Evolutionary conservation across 805 yeast species (phyloP), one percentile per base, ranked within the genome.

Genomic region (Isabelozyma gotoi): DNA sequence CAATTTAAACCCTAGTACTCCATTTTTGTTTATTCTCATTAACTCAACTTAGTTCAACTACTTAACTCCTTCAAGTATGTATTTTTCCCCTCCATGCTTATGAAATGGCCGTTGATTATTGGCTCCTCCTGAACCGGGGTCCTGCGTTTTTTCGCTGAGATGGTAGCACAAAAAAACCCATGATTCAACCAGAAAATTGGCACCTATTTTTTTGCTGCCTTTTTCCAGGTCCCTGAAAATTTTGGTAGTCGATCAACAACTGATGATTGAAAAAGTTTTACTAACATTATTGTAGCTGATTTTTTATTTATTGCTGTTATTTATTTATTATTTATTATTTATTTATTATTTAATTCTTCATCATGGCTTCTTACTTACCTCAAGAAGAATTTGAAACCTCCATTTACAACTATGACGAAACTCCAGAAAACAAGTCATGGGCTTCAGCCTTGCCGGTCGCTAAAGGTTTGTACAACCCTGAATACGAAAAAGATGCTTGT

Each of bases 401-500:
- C 43, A 74, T 82, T 42, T 85, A 81, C 67, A 53, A 75, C 32
- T 88, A 88, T 65, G 89, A 86, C 55, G 92, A 86, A 61, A 74
- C 80, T 20, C 84, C 88, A 24, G 83, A 78, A 53, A 88, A 90
- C 76, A 81, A 73, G 53, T 85, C 96, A 3, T 92, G 98, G 98
- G 97, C 97, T 18, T 81, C 85, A 38, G 77, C 94, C 7, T 75
- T 92, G 51, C 98, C 98, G 38, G 78, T 80, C 36, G 82, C 82
- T 52, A 85, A 90, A 68, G 98, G 96, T 31, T 81, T 92, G 42
- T 92, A 92, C 68, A 88, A 94, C 65, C 99, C 98, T 8, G 94
- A 87, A 45, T 80, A 76, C 56, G 99, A 92, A 65, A 88, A 89
- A 59, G 99, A 92, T 61, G 97, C 97, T 39, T 92, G 99, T 77